phyloP scores from a whole-genome alignment of 2,329 filamentous ascomycete species.

The Biscogniauxia mediterranea region DNA sequence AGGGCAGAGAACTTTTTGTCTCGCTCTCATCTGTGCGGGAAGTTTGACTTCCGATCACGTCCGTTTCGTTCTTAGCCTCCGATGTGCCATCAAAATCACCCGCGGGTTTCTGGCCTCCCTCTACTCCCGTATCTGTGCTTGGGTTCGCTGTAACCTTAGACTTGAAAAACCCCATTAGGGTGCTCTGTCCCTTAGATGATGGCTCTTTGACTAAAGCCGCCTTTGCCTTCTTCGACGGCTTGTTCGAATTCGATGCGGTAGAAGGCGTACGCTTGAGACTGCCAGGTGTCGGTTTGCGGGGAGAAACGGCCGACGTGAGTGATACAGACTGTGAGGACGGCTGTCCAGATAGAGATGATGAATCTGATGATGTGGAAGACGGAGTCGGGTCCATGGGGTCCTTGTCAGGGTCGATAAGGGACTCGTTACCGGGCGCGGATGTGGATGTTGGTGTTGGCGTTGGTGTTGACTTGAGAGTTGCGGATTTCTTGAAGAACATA shows the following conservation, averaged over 20 bases:
- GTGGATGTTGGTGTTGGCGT: conserved; percentile 6
- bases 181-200: conserved; percentile 47
- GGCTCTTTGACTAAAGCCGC: conserved; percentile 32
- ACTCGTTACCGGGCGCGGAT: not conserved
- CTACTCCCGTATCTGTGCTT: conserved; percentile 9
- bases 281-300: conserved; percentile 14
- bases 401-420: conserved; percentile 6
- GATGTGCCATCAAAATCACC: conserved; percentile 11
- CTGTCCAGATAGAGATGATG: conserved; percentile 6
- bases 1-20: conserved; percentile 3
- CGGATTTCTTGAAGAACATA: conserved; percentile 74
- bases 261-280: conserved; percentile 32
- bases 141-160: conserved; percentile 43
- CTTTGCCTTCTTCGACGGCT: conserved; percentile 40
- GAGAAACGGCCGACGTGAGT: conserved; percentile 14
- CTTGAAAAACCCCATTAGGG: conserved; percentile 78
- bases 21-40: conserved; percentile 7
- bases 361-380: conserved; percentile 3
- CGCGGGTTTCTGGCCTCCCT: conserved; percentile 7
- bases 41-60: not conserved
- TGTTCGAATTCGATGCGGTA: conserved; percentile 16
- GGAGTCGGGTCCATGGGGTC: conserved; percentile 4
- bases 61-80: conserved; percentile 11
- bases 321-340: conserved; percentile 22
- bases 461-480: conserved; percentile 22